A percentile compares a stretch with the other conserved stretches of the same genome.
These are phyloP conservation scores for Geotrichum fermentans DNA, from an alignment of 1,139 yeast genomes.

Conservation along the genomic window DNA sequence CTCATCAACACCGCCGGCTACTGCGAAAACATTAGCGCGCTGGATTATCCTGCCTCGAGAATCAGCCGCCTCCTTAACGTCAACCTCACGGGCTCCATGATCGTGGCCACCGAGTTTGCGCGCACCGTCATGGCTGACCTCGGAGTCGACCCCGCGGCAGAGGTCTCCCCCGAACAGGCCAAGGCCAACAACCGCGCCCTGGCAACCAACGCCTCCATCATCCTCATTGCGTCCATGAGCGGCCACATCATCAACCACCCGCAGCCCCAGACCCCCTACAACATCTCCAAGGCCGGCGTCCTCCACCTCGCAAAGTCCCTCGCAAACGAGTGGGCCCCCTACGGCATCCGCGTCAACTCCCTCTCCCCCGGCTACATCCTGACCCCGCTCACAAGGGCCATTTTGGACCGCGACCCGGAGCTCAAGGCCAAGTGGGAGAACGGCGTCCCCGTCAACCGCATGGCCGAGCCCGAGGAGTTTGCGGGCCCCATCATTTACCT, in stretches of 20 bases:
- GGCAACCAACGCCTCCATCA: slow-evolving; percentile 52
- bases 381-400: slow-evolving; percentile 60
- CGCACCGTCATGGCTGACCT: slow-evolving; percentile 55
- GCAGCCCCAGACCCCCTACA: slow-evolving; percentile 79
- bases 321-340: slow-evolving; percentile 81
- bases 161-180: not conserved
- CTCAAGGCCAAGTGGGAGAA: slow-evolving; percentile 56
- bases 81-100: slow-evolving; percentile 70
- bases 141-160: not conserved
- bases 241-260: slow-evolving; percentile 80
- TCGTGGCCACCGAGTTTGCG: slow-evolving; percentile 61
- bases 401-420: slow-evolving; percentile 48
- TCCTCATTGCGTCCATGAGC: slow-evolving; percentile 80
- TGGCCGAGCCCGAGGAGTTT: slow-evolving; percentile 73
- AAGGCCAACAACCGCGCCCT: not conserved
- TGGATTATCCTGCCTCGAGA: slow-evolving; percentile 66
- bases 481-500: slow-evolving; percentile 73
- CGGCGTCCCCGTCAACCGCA: slow-evolving; percentile 70
- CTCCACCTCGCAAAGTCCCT: slow-evolving; percentile 70
- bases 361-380: slow-evolving; percentile 77
- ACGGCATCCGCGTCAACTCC: slow-evolving; percentile 71
- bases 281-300: slow-evolving; percentile 82
- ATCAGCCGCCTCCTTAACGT: slow-evolving; percentile 68
- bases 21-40: slow-evolving; percentile 70
- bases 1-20: slow-evolving; percentile 80